These are phyloP conservation scores for Geosmithia morbida DNA, from an alignment of 2,329 filamentous ascomycete species.

Conservation along the genomic window DNA sequence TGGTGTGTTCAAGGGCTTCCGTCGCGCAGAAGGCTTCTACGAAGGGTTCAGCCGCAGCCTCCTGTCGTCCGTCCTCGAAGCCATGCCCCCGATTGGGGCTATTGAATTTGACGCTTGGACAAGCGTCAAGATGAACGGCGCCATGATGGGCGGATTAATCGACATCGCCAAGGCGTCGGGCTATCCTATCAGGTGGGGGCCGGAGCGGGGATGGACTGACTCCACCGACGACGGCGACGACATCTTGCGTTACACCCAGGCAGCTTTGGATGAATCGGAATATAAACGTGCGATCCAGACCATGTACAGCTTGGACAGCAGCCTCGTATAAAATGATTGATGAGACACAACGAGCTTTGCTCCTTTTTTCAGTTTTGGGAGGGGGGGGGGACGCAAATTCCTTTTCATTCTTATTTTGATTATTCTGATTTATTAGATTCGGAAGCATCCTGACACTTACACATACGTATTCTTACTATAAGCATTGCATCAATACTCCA, in stretches of 20 bases:
- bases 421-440: no score
- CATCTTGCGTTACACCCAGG: background rate
- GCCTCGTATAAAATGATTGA: no score
- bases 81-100: constrained; percentile 37
- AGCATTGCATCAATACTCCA: no score
- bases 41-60: constrained; percentile 49
- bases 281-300: no score
- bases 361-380: no score
- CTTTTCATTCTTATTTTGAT: no score
- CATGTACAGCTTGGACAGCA: no score
- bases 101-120: constrained; percentile 59
- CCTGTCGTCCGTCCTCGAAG: constrained; percentile 38
- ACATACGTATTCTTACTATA: no score
- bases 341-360: no score
- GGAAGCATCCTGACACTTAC: no score
- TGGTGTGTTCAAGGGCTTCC: constrained; percentile 52
- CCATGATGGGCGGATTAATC: constrained; percentile 48
- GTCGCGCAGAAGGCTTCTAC: constrained; percentile 52
- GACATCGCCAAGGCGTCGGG: constrained; percentile 31
- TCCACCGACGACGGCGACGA: constrained; percentile 15
- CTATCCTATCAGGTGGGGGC: constrained; percentile 50
- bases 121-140: constrained; percentile 48
- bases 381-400: no score
- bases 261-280: no score
- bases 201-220: constrained; percentile 47